Percentiles rank a stretch among this genome's conserved stretches.
Conservation (phyloP, 2,329 filamentous ascomycete species). For the Esteya vermicola region DNA sequence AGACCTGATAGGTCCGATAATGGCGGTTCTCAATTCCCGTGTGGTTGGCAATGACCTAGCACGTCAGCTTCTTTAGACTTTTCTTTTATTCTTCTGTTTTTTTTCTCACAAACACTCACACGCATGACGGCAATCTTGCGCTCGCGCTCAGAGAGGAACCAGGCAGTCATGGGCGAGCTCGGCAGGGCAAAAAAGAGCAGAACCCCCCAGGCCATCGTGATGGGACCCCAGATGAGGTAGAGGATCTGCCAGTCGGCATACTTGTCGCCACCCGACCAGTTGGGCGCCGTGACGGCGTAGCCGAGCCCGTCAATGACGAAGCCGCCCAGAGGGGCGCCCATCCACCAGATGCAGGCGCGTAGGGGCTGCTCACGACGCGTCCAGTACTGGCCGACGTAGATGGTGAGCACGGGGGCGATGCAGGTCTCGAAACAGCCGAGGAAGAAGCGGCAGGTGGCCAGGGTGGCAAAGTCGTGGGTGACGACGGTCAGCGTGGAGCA, state of each 20-base stretch:
- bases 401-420: slow-evolving; percentile 6
- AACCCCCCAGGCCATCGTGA: slow-evolving; percentile 16
- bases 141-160: slow-evolving; percentile 13
- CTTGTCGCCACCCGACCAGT: slow-evolving; percentile 4
- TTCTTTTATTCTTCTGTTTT: neutral
- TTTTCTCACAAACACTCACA: too few relatives aligned
- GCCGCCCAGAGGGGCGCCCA: slow-evolving; percentile 4
- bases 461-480: slow-evolving; percentile 5
- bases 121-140: slow-evolving; percentile 17
- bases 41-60: slow-evolving; percentile 16
- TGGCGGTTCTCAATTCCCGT: slow-evolving; percentile 21
- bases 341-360: slow-evolving; percentile 7
- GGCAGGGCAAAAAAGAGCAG: slow-evolving; percentile 17
- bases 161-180: slow-evolving; percentile 28
- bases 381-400: slow-evolving; percentile 6
- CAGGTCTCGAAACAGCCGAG: slow-evolving; percentile 7
- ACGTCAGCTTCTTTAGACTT: neutral
- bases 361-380: slow-evolving; percentile 8
- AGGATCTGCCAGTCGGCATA: slow-evolving; percentile 15
- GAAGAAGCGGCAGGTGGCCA: slow-evolving; percentile 6
- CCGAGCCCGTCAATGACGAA: slow-evolving; percentile 5
- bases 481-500: slow-evolving; percentile 6
- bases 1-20: slow-evolving; percentile 16
- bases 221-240: slow-evolving; percentile 17
- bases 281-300: slow-evolving; percentile 3